Percentiles rank a stretch among this genome's conserved stretches.
phyloP scores from a whole-genome alignment of 345 rosid genomes.

The Gossypium bickii region DNA sequence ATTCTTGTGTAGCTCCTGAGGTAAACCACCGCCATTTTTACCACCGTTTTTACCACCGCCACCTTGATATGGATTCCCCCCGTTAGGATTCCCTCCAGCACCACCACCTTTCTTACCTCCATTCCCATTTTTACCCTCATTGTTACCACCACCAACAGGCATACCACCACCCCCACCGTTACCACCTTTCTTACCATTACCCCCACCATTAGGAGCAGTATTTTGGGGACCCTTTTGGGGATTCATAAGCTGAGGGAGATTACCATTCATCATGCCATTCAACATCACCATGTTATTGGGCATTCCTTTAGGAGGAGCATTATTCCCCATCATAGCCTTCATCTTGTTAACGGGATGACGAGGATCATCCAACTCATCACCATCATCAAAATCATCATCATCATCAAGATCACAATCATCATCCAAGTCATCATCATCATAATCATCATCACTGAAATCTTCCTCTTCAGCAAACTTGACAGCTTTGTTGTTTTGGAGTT shows the following conservation, averaged over 20 bases:
- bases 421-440: slow-evolving; percentile 39
- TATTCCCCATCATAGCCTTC: slow-evolving; percentile 46
- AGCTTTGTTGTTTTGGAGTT: slow-evolving; percentile 40
- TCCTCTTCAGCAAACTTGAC: slow-evolving; percentile 59
- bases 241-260: slow-evolving; percentile 51
- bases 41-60: slow-evolving; percentile 47
- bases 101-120: slow-evolving; percentile 52
- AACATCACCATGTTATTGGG: slow-evolving; percentile 44
- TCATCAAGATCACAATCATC: slow-evolving; percentile 45
- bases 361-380: slow-evolving; percentile 40
- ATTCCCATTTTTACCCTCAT: slow-evolving; percentile 35
- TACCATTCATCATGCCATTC: slow-evolving; percentile 37
- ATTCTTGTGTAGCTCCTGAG: slow-evolving; percentile 20
- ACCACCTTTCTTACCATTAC: slow-evolving; percentile 44
- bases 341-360: slow-evolving; percentile 40
- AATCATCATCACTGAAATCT: slow-evolving; percentile 42
- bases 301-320: slow-evolving; percentile 28
- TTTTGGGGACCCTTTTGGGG: slow-evolving; percentile 45
- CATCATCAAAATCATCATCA: slow-evolving; percentile 35
- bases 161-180: slow-evolving; percentile 41
- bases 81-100: slow-evolving; percentile 32
- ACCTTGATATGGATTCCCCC: slow-evolving; percentile 38
- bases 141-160: slow-evolving; percentile 42
- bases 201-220: slow-evolving; percentile 33
- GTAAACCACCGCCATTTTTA: slow-evolving; percentile 30